A percentile compares a stretch with the other conserved stretches of the same genome.
Conservation (phyloP, 1,284 basidiomycete species). For the Papiliotrema terrestris region DNA sequence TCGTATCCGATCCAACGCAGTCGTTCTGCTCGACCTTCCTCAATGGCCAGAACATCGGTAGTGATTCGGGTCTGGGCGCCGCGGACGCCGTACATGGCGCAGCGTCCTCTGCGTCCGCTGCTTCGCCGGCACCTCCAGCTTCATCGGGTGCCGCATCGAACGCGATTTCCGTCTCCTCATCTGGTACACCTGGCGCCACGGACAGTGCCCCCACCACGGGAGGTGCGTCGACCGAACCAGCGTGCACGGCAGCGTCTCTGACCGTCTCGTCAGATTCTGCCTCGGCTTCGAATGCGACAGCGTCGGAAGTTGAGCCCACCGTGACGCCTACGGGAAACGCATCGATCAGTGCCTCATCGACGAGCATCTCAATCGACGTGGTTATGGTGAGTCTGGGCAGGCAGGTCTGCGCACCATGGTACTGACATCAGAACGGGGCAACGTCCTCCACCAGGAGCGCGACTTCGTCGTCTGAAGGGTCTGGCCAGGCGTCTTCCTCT, state of each 20-base stretch:
- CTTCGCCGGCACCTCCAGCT: too few relatives aligned
- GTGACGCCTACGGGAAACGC: not conserved
- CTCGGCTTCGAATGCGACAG: not conserved
- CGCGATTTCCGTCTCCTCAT: too few relatives aligned
- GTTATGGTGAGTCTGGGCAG: not conserved
- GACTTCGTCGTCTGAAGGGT: too few relatives aligned
- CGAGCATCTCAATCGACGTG: not conserved
- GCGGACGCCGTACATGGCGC: too few relatives aligned
- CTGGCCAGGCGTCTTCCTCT: too few relatives aligned
- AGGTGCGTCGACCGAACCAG: too few relatives aligned
- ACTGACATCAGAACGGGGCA: too few relatives aligned
- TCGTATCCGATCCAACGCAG: slow-evolving; percentile 17
- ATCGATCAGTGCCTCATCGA: not conserved
- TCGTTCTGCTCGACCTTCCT: slow-evolving; percentile 18
- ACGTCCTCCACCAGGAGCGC: not conserved
- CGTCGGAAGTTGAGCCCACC: not conserved
- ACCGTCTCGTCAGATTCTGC: not conserved
- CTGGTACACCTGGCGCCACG: too few relatives aligned
- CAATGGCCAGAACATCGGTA: slow-evolving; percentile 11
- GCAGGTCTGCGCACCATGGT: too few relatives aligned
- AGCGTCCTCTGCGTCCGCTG: too few relatives aligned
- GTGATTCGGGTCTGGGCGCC: slow-evolving; percentile 2
- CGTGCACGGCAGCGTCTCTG: not conserved
- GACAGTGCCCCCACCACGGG: too few relatives aligned
- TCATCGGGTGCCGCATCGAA: too few relatives aligned